These are phyloP conservation scores for Cyberlindnera mycetangii DNA, from an alignment of 805 yeast genomes.

Conservation along the genomic window DNA sequence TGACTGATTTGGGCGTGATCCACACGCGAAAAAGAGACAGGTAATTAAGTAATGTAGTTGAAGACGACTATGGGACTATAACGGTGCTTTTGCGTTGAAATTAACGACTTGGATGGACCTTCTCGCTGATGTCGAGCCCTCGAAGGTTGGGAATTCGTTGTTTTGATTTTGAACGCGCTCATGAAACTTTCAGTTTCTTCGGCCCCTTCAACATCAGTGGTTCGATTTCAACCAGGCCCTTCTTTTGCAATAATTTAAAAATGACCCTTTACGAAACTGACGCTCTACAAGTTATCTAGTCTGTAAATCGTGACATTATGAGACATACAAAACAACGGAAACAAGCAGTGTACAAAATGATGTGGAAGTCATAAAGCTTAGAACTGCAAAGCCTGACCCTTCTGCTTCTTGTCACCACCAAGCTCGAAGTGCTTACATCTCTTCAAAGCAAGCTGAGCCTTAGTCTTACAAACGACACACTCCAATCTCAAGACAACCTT, in stretches of 20 bases:
- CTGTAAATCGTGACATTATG: constrained; percentile 26
- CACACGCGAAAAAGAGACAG: not conserved
- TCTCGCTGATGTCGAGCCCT: not conserved
- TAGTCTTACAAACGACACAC: constrained; percentile 98
- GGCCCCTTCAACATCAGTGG: not conserved
- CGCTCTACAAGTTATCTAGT: constrained; percentile 1
- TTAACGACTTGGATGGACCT: not conserved
- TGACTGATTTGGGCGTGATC: not conserved
- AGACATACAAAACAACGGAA: constrained; percentile 27
- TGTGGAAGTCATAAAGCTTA: constrained; percentile 41
- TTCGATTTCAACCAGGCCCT: not conserved
- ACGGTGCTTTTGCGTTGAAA: not conserved
- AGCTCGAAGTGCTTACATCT: constrained; percentile 99
- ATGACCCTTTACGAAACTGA: too few relatives aligned
- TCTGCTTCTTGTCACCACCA: constrained; percentile 99
- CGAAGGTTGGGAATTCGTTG: constrained; percentile 8
- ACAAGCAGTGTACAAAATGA: constrained; percentile 21
- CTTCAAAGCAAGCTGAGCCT: constrained; percentile 96
- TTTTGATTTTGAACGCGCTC: constrained; percentile 12
- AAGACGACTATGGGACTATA: not conserved
- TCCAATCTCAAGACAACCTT: constrained; percentile 99
- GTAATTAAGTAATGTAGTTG: too few relatives aligned
- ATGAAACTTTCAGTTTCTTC: not conserved
- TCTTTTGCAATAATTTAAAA: not conserved
- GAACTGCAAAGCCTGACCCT: constrained; percentile 99